Base-by-base conservation (phyloP, 352 stramenopile genomes). In the Thalassiosira hispida region DNA sequence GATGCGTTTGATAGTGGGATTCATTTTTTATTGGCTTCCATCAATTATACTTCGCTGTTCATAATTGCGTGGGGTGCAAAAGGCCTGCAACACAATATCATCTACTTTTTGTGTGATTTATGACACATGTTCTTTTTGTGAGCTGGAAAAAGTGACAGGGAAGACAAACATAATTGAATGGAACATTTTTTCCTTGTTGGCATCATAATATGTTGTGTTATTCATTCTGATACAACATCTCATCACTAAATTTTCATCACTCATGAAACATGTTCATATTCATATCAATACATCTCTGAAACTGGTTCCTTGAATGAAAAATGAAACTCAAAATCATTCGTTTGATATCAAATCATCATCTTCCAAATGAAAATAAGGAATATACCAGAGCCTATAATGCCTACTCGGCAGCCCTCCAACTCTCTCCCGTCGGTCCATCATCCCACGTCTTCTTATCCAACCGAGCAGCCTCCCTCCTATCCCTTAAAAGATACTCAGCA, bases 401-500 rank as follows among this genome's bases (percentile, higher is more conserved):
- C 8, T 94, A 94, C 75, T 91, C 79, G 16, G 86, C 86, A 20
- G 89, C 89, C 7, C 64, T 94, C 11, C 86, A 92, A 72, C 67
- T 94, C 9, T 87, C 84, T 20, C 88, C 89, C 29, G 79, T 92
- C 0, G 89, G 89, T 18, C 86, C 89, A 14, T 91, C 84, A 1
- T 91, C 85, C 4, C 89, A 94, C 71, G 80, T 94, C 0, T 94
- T 91, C 68, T 73, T 94, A 44, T 92, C 83, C 14, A 94, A 94
- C 64, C 69, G 87, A 59, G 89, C 89, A 16, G 89, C 89, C 12
- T 83, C 86, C 12, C 79, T 94, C 51, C 62, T 94, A 0, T 89
- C 75, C 16, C 65, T 94, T 0, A 92, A 92, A 73, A 73, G 86
- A 67, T 94, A 94, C 66, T 84, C 81, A 0, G 86, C 81, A 9